Percentiles rank a stretch among this genome's conserved stretches.
These are phyloP conservation scores for Trichosporon faecale DNA, from an alignment of 1,284 basidiomycete genomes.

Conservation along the genomic window DNA sequence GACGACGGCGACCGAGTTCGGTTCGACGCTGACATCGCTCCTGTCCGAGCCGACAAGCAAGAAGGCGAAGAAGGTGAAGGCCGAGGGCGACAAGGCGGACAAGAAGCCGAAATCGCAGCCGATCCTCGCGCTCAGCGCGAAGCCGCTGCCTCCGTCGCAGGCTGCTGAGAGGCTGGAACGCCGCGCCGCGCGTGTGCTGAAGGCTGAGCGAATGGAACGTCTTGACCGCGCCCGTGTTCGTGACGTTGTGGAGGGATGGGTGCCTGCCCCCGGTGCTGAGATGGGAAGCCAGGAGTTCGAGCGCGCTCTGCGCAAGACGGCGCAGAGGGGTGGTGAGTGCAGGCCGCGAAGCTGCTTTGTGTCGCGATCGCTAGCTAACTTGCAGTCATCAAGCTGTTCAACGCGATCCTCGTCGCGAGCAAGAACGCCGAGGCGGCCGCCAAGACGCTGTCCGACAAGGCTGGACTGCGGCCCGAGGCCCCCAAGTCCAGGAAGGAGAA, in stretches of 20 bases:
- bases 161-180: conserved; percentile 36
- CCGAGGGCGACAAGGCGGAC: conserved; percentile 10
- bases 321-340: conserved; percentile 51
- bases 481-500: conserved; percentile 46
- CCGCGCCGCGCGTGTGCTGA: conserved; percentile 36
- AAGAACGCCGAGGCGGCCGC: conserved; percentile 41
- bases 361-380: neutral
- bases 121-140: conserved; percentile 43
- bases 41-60: conserved; percentile 39
- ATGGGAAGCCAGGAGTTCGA: conserved; percentile 51
- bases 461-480: conserved; percentile 42
- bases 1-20: conserved; percentile 48
- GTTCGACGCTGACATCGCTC: conserved; percentile 46
- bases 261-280: conserved; percentile 31
- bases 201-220: conserved; percentile 45
- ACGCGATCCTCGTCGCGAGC: conserved; percentile 51
- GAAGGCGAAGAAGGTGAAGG: conserved; percentile 30
- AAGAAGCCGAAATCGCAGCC: conserved; percentile 28
- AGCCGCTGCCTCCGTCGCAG: conserved; percentile 39
- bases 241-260: conserved; percentile 51
- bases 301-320: conserved; percentile 50
- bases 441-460: conserved; percentile 30
- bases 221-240: conserved; percentile 46
- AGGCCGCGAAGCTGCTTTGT: no score
- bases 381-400: conserved; percentile 54